Percentiles rank a stretch among this genome's conserved stretches.
These are phyloP conservation scores for Cyamopsis tetragonoloba DNA, from an alignment of 306 rosid species.

Conservation along the genomic window DNA sequence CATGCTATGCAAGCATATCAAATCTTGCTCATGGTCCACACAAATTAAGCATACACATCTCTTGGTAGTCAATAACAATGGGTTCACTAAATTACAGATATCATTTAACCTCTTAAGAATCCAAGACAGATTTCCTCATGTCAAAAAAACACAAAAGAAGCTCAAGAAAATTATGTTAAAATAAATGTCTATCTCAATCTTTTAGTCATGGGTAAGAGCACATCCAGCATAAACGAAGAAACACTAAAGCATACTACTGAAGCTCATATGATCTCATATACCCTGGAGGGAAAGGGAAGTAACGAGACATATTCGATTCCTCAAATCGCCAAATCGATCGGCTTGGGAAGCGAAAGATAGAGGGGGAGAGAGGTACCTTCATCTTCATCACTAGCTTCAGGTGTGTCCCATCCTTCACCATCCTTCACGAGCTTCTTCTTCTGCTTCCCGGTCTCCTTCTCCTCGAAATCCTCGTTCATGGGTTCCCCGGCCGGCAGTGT, in stretches of 20 bases:
- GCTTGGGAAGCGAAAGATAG: not conserved
- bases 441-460: no score
- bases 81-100: no score
- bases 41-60: constrained; percentile 21
- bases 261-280: constrained; percentile 21
- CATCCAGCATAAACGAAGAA: not conserved
- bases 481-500: no score
- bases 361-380: no score
- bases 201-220: not conserved
- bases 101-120: not conserved
- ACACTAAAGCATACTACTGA: not conserved
- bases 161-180: not conserved
- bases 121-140: not conserved
- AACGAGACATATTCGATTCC: constrained; percentile 65
- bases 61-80: not conserved
- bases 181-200: not conserved
- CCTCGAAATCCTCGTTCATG: no score
- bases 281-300: constrained; percentile 64
- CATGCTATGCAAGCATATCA: constrained; percentile 30
- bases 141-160: not conserved
- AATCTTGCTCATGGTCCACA: no score
- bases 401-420: no score
- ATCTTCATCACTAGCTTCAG: no score
- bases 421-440: no score
- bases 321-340: not conserved